Conservation (phyloP, 2,329 filamentous ascomycete genomes). For the Mariannaea elegans region DNA sequence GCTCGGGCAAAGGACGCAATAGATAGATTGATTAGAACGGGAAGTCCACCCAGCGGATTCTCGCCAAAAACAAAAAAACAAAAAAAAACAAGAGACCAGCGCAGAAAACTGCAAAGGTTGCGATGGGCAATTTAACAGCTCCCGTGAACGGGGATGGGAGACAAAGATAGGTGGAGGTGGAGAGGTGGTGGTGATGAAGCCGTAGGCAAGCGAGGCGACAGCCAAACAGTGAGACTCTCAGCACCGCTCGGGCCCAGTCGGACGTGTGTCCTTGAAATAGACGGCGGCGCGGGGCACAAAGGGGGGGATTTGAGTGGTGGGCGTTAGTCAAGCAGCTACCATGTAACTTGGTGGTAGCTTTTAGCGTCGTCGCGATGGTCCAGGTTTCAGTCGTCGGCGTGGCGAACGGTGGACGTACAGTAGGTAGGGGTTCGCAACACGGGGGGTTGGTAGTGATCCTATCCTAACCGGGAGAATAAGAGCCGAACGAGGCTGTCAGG, state of each 20-base stretch:
- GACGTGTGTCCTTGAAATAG: conserved; percentile 34
- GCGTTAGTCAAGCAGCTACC: conserved; percentile 15
- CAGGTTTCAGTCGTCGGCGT: conserved; percentile 43
- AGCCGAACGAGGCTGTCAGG: conserved; percentile 15
- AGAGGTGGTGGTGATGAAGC: conserved; percentile 27
- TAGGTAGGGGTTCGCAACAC: conserved; percentile 33
- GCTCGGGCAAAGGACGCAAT: conserved; percentile 31
- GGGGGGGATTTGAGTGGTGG: conserved; percentile 15
- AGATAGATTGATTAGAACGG: conserved; percentile 26
- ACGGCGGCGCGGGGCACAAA: conserved; percentile 38
- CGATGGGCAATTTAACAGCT: conserved; percentile 21
- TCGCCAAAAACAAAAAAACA: conserved; percentile 14
- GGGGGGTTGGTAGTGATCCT: conserved; percentile 17
- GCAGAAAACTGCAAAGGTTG: conserved; percentile 10
- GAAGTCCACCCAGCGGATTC: conserved; percentile 33
- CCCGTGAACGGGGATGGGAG: conserved; percentile 10
- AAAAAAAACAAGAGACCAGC: background rate
- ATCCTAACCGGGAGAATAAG: conserved; percentile 18
- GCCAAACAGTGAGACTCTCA: conserved; percentile 22
- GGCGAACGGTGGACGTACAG: conserved; percentile 38
- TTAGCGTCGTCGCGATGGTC: conserved; percentile 34
- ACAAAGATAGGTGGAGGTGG: conserved; percentile 5
- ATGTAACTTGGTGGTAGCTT: conserved; percentile 24
- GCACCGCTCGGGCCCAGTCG: conserved; percentile 38
- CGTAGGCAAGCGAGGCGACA: conserved; percentile 29